phyloP scores from a whole-genome alignment of 306 rosid genomes.

The Cucurbita moschata region DNA sequence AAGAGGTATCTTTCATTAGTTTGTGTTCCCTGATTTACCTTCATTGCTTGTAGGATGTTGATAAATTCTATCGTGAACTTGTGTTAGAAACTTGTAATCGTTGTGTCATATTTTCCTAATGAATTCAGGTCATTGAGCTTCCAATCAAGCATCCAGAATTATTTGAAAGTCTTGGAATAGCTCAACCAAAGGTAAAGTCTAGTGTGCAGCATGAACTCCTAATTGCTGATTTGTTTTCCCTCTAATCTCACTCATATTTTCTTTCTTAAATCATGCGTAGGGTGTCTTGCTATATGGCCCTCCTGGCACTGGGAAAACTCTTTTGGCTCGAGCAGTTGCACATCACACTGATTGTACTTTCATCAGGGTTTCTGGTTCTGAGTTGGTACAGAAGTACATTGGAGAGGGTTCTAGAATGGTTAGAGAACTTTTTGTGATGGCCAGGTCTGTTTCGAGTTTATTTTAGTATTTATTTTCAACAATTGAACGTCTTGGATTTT shows the following conservation, averaged over 20 bases:
- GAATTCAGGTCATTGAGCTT: conserved; percentile 72
- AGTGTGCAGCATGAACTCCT: not conserved
- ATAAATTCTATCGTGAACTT: not conserved
- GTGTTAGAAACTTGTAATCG: not conserved
- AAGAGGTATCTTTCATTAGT: conserved; percentile 38
- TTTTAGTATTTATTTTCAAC: not conserved
- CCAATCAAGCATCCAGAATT: conserved; percentile 96
- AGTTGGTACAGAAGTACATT: conserved; percentile 89
- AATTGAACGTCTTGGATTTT: not conserved
- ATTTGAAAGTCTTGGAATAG: conserved; percentile 98
- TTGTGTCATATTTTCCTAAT: not conserved
- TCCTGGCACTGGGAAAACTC: conserved; percentile 94
- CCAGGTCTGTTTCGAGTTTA: conserved; percentile 47
- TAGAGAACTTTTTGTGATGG: conserved; percentile 96
- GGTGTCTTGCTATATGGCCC: conserved; percentile 96
- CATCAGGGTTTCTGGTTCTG: conserved; percentile 98
- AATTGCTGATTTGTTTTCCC: not conserved
- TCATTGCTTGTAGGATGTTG: not conserved
- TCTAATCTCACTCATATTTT: not conserved
- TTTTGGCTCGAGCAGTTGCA: conserved; percentile 97
- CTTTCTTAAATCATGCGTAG: conserved; percentile 14
- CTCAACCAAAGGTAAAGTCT: conserved; percentile 79
- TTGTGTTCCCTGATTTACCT: conserved; percentile 5
- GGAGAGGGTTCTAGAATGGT: conserved; percentile 99
- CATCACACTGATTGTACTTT: conserved; percentile 98